phyloP scores from a whole-genome alignment of 164 flowering plant species.

The Tinospora cordifolia region DNA sequence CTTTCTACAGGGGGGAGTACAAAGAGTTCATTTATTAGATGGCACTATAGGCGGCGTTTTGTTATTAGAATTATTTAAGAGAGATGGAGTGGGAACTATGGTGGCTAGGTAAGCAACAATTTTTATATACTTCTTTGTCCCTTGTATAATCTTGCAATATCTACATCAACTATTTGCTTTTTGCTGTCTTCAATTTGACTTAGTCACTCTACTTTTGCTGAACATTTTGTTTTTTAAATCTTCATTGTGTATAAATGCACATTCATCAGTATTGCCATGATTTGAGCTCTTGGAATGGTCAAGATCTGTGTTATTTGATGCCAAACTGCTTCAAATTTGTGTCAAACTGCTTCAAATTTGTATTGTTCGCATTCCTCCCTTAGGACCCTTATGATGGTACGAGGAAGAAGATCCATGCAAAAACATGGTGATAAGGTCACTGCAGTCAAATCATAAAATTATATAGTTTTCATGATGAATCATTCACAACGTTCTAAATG shows the following conservation, averaged over 20 bases:
- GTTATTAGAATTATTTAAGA: slow-evolving; percentile 73
- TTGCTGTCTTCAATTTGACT: background rate
- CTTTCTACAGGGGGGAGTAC: slow-evolving; percentile 80
- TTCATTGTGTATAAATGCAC: background rate
- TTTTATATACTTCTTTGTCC: background rate
- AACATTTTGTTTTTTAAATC: background rate
- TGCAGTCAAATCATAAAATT: background rate
- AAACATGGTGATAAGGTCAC: background rate
- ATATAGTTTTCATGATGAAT: background rate
- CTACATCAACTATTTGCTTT: background rate
- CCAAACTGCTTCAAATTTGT: background rate
- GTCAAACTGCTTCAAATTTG: background rate
- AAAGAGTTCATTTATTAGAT: slow-evolving; percentile 90
- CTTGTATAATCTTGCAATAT: background rate
- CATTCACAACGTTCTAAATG: no score
- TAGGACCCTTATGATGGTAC: background rate
- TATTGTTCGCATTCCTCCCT: background rate
- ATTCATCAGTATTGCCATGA: background rate
- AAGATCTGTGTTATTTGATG: background rate
- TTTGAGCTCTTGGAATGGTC: background rate
- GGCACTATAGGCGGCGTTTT: slow-evolving; percentile 77
- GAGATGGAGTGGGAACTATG: slow-evolving; percentile 99
- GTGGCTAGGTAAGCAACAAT: slow-evolving; percentile 67
- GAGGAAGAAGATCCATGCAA: background rate
- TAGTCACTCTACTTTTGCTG: background rate